phyloP scores from a whole-genome alignment of 208 protist species.

The Lotmaria passim region DNA sequence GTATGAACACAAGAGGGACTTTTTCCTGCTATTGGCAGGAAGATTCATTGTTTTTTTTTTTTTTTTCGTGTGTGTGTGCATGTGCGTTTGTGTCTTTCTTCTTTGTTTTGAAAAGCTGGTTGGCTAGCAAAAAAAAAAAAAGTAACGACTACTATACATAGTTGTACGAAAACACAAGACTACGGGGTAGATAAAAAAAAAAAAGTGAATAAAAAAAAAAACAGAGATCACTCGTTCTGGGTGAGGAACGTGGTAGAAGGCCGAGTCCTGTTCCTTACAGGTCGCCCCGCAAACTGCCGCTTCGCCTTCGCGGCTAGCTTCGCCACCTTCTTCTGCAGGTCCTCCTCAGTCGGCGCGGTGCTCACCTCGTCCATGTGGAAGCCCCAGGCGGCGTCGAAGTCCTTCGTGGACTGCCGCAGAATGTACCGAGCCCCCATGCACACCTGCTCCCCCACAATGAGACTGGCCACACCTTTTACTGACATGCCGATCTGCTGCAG shows the following conservation, averaged over 20 bases:
- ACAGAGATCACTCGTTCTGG: constrained; percentile 11
- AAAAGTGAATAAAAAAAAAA: not conserved
- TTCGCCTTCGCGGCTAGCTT: constrained; percentile 28
- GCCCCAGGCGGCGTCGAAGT: constrained; percentile 72
- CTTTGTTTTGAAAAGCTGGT: no score
- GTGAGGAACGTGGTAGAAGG: constrained; percentile 40
- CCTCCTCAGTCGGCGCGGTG: constrained; percentile 23
- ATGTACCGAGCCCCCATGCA: constrained; percentile 88
- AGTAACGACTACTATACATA: not conserved
- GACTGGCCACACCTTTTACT: constrained; percentile 64
- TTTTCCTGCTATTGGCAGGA: no score
- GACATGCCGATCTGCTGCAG: constrained; percentile 76
- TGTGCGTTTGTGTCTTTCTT: no score
- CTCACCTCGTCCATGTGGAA: constrained; percentile 77
- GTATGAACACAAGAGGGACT: no score
- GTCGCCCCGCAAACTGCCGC: not conserved
- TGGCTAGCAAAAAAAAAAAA: no score
- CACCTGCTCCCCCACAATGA: constrained; percentile 74
- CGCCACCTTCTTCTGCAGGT: constrained; percentile 24
- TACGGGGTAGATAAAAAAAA: not conserved
- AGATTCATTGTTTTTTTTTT: no score
- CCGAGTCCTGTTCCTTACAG: not conserved
- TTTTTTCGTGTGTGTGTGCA: no score
- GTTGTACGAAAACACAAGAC: no score
- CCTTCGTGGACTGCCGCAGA: constrained; percentile 60